Evolutionary conservation across 1,139 yeast genomes (phyloP).

Genomic region (Protomyces inundatus): DNA sequence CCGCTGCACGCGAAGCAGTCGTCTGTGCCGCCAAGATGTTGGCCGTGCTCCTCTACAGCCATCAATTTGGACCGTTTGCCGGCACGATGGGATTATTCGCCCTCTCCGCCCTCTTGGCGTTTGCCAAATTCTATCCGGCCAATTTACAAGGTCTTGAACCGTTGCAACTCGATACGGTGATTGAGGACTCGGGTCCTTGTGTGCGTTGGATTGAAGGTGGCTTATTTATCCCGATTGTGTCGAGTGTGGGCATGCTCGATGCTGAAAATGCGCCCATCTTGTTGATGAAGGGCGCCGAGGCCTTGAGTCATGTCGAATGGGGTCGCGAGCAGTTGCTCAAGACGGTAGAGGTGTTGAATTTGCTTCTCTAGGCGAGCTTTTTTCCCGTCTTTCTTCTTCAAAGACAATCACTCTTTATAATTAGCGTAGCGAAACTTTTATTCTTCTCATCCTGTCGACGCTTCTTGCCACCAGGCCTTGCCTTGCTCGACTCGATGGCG

Average conservation of each 20-base stretch:
- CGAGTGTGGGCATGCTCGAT: conserved; percentile 9
- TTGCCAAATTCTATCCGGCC: conserved; percentile 11
- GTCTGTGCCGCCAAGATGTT: conserved; percentile 12
- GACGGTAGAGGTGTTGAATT: not conserved
- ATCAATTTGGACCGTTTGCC: conserved; percentile 12
- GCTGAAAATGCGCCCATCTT: not conserved
- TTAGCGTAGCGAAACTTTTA: no score
- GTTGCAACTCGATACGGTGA: conserved; percentile 8
- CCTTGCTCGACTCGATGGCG: not conserved
- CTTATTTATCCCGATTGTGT: conserved; percentile 1
- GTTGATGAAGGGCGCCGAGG: not conserved
- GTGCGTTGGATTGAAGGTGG: conserved; percentile 11
- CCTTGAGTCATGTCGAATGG: not conserved
- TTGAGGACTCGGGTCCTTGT: not conserved
- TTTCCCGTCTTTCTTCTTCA: no score
- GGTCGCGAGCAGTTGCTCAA: not conserved
- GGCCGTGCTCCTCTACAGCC: not conserved
- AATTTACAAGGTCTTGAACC: conserved; percentile 2
- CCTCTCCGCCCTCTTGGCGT: conserved; percentile 2
- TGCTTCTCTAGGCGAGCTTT: not conserved
- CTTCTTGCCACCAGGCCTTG: not conserved
- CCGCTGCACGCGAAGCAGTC: not conserved
- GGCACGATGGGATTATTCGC: conserved; percentile 18
- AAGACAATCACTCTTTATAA: no score
- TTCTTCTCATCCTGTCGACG: not conserved